Evolutionary conservation across 371 early-diverging fungal species (phyloP).

Genomic region (Rhizopus microsporus): DNA sequence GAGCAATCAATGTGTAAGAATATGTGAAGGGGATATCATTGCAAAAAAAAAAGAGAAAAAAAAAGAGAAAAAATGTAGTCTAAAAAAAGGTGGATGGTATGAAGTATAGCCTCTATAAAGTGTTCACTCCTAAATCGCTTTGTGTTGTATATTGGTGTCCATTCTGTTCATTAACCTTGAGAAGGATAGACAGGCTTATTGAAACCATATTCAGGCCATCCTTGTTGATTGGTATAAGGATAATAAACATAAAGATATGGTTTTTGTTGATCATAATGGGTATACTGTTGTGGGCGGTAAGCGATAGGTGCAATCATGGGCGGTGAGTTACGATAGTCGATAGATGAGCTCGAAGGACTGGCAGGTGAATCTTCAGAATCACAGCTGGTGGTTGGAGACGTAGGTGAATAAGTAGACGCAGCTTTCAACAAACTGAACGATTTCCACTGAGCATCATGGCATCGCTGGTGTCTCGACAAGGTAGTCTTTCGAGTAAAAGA

Average conservation of each 20-base stretch:
- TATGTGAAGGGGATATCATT: background rate
- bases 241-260: conserved; percentile 1
- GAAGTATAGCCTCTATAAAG: no score
- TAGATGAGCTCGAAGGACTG: conserved; percentile 15
- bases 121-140: no score
- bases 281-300: conserved; percentile 14
- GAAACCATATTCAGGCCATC: background rate
- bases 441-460: conserved; percentile 46
- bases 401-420: conserved; percentile 15
- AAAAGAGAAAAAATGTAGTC: conserved; percentile 1
- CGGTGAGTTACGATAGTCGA: conserved; percentile 20
- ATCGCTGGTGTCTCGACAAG: conserved; percentile 66
- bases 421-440: conserved; percentile 25
- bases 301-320: conserved; percentile 27
- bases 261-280: conserved; percentile 9
- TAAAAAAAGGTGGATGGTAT: no score
- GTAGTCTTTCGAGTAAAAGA: conserved; percentile 72
- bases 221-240: background rate
- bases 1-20: background rate
- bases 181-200: background rate
- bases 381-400: conserved; percentile 25
- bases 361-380: conserved; percentile 23
- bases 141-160: no score
- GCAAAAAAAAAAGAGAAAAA: conserved; percentile 4
- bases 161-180: background rate